Base-by-base conservation (phyloP, 331 rosid genomes). In the Stylosanthes scabra region DNA sequence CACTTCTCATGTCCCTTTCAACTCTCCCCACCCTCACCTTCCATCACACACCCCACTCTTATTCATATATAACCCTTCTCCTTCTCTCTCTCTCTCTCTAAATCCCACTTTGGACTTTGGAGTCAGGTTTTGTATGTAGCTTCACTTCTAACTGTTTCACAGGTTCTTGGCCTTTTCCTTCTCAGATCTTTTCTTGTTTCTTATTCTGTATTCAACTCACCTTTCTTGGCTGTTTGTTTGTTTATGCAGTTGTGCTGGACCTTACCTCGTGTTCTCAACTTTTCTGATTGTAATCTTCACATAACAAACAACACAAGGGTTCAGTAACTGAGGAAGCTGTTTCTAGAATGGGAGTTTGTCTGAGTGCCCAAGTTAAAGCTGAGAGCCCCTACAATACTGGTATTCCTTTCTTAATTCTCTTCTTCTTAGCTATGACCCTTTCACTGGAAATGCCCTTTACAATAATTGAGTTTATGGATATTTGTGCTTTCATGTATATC, bases 321-420 rank as follows among this genome's bases (percentile, higher is more conserved):
- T 44, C 28, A n/a, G 44, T 52, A 52, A n/a, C n/a, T 52, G 58
- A 34, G 39, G 39, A 34, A 34, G 6, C 16, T 44, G 60, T 66
- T 79, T 73, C 62, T 12, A 11, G 66, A 78, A 93, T 93, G 98
- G 98, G 98, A 87, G 40, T 83, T 81, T 93, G 98, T 88, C 84
- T 88, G 73, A 93, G 97, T 61, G 85, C 97, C 75, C 88, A 60
- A 83, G 84, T 93, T 63, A 93, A 93, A 89, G 94, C 91, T 47
- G 97, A 86, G 74, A 89, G 90, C 89, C 77, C 84, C 9, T 77
- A 47, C 57, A 89, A 79, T 68, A 87, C 93, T 81, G 98, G 98
- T 93, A 81, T 68, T 50, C 47, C 29, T 16, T 9, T 42, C 29
- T 16, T 9, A 67, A 20, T 57, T 71, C 40, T 11, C 42, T 28